These are phyloP conservation scores for Lophium mytilinum DNA, from an alignment of 495 filamentous ascomycete species.

Conservation along the genomic window DNA sequence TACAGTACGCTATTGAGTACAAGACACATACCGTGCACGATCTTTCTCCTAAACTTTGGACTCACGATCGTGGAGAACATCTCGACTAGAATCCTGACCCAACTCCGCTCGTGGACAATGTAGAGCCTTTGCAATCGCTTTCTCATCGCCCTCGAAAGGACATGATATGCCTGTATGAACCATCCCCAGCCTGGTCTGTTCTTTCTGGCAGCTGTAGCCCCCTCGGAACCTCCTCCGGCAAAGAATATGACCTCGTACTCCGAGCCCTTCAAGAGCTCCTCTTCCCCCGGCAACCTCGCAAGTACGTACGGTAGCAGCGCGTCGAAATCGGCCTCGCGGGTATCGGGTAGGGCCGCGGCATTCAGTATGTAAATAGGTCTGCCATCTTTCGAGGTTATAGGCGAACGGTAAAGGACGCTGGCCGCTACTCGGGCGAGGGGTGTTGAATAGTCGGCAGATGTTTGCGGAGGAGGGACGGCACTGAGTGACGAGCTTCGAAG, in stretches of 20 bases:
- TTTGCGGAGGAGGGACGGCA: conserved; percentile 26
- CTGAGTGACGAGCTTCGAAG: conserved; percentile 24
- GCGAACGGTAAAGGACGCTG: conserved; percentile 45
- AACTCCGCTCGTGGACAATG: conserved; percentile 50
- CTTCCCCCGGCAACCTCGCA: conserved; percentile 45
- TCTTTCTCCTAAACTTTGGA: conserved; percentile 51
- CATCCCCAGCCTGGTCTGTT: conserved; percentile 48
- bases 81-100: conserved; percentile 49
- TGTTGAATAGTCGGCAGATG: conserved; percentile 35
- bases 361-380: conserved; percentile 47
- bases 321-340: conserved; percentile 44
- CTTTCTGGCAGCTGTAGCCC: conserved; percentile 33
- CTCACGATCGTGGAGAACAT: conserved; percentile 49
- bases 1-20: neutral
- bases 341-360: conserved; percentile 48
- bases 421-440: conserved; percentile 35
- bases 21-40: conserved; percentile 40
- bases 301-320: conserved; percentile 49
- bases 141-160: conserved; percentile 44
- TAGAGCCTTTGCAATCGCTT: conserved; percentile 47
- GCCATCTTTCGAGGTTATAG: conserved; percentile 37
- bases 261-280: conserved; percentile 43
- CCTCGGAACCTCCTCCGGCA: conserved; percentile 41
- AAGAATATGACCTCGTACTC: conserved; percentile 51
- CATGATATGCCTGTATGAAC: conserved; percentile 50